Conservation (phyloP, 2,329 filamentous ascomycete genomes). For the Claviceps quebecensis region DNA sequence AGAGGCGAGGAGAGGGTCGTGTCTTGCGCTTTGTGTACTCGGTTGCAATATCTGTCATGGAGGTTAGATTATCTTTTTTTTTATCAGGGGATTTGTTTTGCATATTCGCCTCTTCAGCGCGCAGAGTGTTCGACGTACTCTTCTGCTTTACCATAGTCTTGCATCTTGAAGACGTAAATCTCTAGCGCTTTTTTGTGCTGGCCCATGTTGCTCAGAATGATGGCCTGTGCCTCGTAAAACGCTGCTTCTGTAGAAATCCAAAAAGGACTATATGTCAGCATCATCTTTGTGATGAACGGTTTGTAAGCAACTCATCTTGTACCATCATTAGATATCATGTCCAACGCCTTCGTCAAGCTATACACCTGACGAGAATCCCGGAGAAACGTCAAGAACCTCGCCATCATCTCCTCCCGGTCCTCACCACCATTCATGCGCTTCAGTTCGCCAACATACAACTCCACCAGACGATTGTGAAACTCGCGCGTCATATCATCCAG, state of each 20-base stretch:
- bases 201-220: slow-evolving; percentile 88
- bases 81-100: no score
- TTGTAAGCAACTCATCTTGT: slow-evolving; percentile 14
- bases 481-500: slow-evolving; percentile 72
- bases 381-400: slow-evolving; percentile 60
- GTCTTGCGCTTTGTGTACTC: slow-evolving; percentile 53
- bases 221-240: slow-evolving; percentile 81
- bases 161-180: slow-evolving; percentile 91
- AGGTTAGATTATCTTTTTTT: slow-evolving; percentile 9
- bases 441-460: slow-evolving; percentile 50
- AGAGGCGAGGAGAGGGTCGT: slow-evolving; percentile 21
- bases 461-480: slow-evolving; percentile 72
- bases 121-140: slow-evolving; percentile 43
- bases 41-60: slow-evolving; percentile 65
- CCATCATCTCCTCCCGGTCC: slow-evolving; percentile 44
- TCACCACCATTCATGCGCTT: slow-evolving; percentile 27
- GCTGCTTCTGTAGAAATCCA: slow-evolving; percentile 44
- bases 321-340: slow-evolving; percentile 68
- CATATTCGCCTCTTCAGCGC: not conserved
- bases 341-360: slow-evolving; percentile 63
- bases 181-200: slow-evolving; percentile 91
- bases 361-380: slow-evolving; percentile 60
- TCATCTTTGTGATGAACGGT: slow-evolving; percentile 3
- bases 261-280: slow-evolving; percentile 5
- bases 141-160: slow-evolving; percentile 80